Percentiles rank a stretch among this genome's conserved stretches.
These are phyloP conservation scores for Linnemannia exigua DNA, from an alignment of 192 early-diverging fungal genomes.

Conservation along the genomic window DNA sequence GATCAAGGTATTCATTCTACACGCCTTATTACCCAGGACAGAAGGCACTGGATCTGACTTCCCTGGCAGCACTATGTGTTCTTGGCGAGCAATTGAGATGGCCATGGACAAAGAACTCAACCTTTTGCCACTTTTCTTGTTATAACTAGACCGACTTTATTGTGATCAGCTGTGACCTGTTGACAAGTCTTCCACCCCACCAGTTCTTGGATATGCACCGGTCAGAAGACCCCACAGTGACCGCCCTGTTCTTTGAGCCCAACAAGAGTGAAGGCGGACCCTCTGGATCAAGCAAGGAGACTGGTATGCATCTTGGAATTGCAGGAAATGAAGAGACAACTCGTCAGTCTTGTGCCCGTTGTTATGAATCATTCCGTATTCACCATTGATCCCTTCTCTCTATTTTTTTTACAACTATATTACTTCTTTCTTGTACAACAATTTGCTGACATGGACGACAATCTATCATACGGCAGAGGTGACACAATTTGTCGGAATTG, in stretches of 20 bases:
- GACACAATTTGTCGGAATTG: slow-evolving; percentile 67
- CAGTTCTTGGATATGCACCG: slow-evolving; percentile 90
- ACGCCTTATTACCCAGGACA: too few relatives aligned
- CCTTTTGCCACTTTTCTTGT: background rate
- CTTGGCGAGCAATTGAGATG: background rate
- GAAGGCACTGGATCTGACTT: background rate
- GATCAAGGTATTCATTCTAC: slow-evolving; percentile 82
- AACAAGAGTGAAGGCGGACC: slow-evolving; percentile 80
- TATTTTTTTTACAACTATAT: slow-evolving; percentile 22
- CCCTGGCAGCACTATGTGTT: too few relatives aligned
- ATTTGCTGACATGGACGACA: background rate
- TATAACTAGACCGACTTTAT: slow-evolving; percentile 84
- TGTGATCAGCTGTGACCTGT: slow-evolving; percentile 91
- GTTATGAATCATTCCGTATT: slow-evolving; percentile 40
- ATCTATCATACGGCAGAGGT: slow-evolving; percentile 26
- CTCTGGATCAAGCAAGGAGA: slow-evolving; percentile 56
- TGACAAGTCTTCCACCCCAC: slow-evolving; percentile 88
- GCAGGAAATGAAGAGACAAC: background rate
- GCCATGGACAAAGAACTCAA: background rate
- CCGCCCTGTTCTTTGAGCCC: slow-evolving; percentile 87
- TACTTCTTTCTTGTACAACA: background rate
- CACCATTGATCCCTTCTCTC: slow-evolving; percentile 1
- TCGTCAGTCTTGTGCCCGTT: background rate
- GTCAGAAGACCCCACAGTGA: slow-evolving; percentile 82
- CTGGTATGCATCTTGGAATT: slow-evolving; percentile 35